phyloP scores from a whole-genome alignment of 306 rosid genomes.

The Cicer arietinum region DNA sequence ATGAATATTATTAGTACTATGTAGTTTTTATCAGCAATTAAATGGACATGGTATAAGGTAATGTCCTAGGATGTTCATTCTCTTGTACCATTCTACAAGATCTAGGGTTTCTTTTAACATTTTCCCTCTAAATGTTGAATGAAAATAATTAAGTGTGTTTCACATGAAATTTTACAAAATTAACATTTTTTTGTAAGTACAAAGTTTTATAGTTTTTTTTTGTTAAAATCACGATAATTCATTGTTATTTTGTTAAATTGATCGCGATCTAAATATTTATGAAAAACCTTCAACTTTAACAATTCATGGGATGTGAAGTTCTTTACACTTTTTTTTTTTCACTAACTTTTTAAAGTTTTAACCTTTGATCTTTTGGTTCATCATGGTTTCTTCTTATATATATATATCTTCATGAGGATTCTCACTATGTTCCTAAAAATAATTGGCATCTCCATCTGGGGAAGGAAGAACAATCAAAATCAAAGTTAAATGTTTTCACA shows the following conservation, averaged over 20 bases:
- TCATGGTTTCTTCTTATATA: neutral
- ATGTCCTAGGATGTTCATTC: slow-evolving; percentile 17
- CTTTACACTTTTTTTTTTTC: neutral
- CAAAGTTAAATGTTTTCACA: neutral
- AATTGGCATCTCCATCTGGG: neutral
- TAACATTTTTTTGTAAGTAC: too few species aligned
- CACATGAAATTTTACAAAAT: too few species aligned
- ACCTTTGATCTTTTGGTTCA: neutral
- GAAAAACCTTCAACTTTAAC: neutral
- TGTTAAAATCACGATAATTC: too few species aligned
- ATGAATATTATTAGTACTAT: neutral
- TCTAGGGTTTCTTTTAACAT: slow-evolving; percentile 15
- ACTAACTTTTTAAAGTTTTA: neutral
- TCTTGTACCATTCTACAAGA: slow-evolving; percentile 30
- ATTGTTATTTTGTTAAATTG: too few species aligned
- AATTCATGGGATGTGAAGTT: neutral
- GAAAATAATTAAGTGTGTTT: neutral
- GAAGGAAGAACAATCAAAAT: neutral
- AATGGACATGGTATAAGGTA: slow-evolving; percentile 7
- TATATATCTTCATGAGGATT: neutral
- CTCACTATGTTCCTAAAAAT: neutral
- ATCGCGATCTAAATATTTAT: too few species aligned
- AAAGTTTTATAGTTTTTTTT: too few species aligned
- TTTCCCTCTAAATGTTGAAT: neutral
- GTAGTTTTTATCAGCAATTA: slow-evolving; percentile 7